Evolutionary conservation across 1,139 yeast genomes (phyloP).

Genomic region (Dujonia santamariae): DNA sequence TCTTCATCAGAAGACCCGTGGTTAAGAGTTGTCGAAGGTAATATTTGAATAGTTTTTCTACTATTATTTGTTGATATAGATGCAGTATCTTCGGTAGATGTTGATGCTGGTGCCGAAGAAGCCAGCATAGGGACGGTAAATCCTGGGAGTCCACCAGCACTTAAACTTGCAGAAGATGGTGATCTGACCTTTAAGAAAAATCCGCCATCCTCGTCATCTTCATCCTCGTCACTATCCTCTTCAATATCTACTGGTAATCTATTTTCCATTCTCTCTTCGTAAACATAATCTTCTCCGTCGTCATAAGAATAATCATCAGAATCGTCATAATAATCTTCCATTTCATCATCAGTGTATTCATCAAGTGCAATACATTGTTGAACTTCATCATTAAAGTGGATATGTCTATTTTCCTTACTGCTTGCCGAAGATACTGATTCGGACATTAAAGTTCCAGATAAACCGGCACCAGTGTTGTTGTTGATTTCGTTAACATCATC

Average conservation of each 20-base stretch:
- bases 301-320: conserved; percentile 17
- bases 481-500: not conserved
- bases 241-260: conserved; percentile 21
- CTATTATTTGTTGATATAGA: conserved; percentile 25
- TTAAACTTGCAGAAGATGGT: conserved; percentile 30
- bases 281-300: conserved; percentile 16
- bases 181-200: conserved; percentile 59
- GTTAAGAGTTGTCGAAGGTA: conserved; percentile 82
- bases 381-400: conserved; percentile 90
- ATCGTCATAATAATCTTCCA: conserved; percentile 19
- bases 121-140: conserved; percentile 10
- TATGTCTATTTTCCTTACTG: conserved; percentile 51
- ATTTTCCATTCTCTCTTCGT: conserved; percentile 13
- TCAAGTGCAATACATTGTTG: conserved; percentile 85
- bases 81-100: conserved; percentile 21
- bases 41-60: conserved; percentile 58
- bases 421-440: conserved; percentile 2
- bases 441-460: conserved; percentile 6
- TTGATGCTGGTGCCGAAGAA: conserved; percentile 1
- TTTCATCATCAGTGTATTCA: conserved; percentile 34
- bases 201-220: conserved; percentile 66
- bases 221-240: conserved; percentile 44
- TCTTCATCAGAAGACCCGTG: conserved; percentile 74
- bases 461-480: not conserved
- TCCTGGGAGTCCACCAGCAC: conserved; percentile 9